Evolutionary conservation across 1,284 basidiomycete genomes (phyloP).

Genomic region (Pseudozyma flocculosa): DNA sequence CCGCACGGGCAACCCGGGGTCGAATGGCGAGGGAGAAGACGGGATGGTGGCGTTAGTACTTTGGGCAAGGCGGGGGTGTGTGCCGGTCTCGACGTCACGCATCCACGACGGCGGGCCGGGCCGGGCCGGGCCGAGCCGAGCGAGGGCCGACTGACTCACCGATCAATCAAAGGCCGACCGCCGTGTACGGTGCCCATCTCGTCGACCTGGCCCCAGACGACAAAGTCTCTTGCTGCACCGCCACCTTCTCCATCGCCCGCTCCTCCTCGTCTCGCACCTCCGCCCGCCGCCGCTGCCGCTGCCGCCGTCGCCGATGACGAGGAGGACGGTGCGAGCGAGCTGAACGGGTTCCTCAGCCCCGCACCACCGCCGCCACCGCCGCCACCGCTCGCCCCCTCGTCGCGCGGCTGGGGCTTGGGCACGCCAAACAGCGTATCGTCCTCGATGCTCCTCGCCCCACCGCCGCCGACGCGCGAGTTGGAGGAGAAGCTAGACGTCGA

Average conservation of each 20-base stretch:
- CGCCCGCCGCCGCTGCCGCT: background rate
- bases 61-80: no score
- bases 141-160: background rate
- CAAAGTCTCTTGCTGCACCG: slow-evolving; percentile 14
- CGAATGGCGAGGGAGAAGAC: background rate
- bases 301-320: no score
- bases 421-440: slow-evolving; percentile 56
- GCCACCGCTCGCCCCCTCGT: slow-evolving; percentile 2
- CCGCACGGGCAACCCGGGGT: background rate
- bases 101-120: no score
- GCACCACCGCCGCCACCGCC: no score
- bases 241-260: slow-evolving; percentile 1
- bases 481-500: background rate
- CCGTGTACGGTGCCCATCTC: slow-evolving; percentile 47
- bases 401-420: slow-evolving; percentile 16
- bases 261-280: slow-evolving; percentile 1
- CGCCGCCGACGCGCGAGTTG: background rate
- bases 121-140: no score
- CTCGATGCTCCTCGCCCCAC: slow-evolving; percentile 33
- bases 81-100: no score
- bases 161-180: slow-evolving; percentile 38
- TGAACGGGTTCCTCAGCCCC: background rate
- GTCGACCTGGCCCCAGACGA: slow-evolving; percentile 38
- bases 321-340: background rate
- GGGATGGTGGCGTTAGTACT: no score